Evolutionary conservation across 2,329 filamentous ascomycete species (phyloP).

Genomic region (Fusarium tjaetaba): DNA sequence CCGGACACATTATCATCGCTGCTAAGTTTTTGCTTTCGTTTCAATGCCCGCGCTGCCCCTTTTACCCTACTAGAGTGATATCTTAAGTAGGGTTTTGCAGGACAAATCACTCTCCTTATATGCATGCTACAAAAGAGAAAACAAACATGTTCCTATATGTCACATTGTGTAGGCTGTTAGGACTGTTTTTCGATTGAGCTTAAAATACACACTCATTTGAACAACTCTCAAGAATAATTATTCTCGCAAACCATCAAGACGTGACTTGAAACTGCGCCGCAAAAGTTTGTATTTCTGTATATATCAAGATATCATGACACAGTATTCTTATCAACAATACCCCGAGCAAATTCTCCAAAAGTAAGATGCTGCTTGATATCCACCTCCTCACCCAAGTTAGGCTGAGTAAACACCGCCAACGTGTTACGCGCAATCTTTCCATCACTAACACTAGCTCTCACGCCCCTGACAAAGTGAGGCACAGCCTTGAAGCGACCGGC

Average conservation of each 20-base stretch:
- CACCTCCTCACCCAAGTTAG: slow-evolving; percentile 84
- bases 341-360: slow-evolving; percentile 79
- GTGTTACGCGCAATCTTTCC: slow-evolving; percentile 81
- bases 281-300: background rate
- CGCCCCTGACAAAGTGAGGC: slow-evolving; percentile 91
- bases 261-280: background rate
- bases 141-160: background rate
- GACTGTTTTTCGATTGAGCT: background rate
- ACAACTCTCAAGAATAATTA: background rate
- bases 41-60: background rate
- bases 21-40: background rate
- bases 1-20: background rate
- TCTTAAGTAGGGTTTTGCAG: background rate
- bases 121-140: background rate
- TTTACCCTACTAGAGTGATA: background rate
- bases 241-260: too few relatives aligned
- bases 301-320: slow-evolving; percentile 49
- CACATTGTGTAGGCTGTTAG: background rate
- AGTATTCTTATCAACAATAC: slow-evolving; percentile 69
- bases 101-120: background rate
- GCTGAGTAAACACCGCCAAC: slow-evolving; percentile 95
- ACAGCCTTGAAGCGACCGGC: slow-evolving; percentile 92
- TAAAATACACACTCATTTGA: background rate
- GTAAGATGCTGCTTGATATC: slow-evolving; percentile 73
- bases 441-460: slow-evolving; percentile 63